phyloP scores from a whole-genome alignment of 2,329 filamentous ascomycete genomes.

The Cercospora nicotianae region DNA sequence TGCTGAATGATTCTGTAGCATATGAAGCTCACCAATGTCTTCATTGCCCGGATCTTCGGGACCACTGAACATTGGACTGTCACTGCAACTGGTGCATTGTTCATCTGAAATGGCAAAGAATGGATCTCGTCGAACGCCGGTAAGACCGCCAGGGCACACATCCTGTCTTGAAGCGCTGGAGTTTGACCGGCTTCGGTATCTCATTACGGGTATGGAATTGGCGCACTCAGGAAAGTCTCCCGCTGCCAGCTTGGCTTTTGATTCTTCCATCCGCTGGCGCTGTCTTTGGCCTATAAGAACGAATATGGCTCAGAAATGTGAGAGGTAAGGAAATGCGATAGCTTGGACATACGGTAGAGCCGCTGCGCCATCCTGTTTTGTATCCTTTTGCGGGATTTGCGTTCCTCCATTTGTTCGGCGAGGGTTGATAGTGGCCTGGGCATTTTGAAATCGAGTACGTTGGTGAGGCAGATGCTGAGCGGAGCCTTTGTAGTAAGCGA shows the following conservation, averaged over 20 bases:
- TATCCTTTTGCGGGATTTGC: not conserved
- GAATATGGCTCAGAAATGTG: not conserved
- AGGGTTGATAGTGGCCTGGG: not conserved
- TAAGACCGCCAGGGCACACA: not conserved
- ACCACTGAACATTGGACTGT: not conserved
- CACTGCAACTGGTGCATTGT: not conserved
- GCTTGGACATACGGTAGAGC: not conserved
- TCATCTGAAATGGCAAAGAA: not conserved
- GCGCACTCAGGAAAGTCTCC: not conserved
- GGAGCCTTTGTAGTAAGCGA: not conserved
- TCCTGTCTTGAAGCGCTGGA: not conserved
- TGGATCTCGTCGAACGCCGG: not conserved
- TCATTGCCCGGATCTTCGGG: not conserved
- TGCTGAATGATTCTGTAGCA: not conserved
- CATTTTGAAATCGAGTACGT: not conserved
- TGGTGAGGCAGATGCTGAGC: not conserved
- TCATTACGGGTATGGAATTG: not conserved
- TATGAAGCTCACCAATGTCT: not conserved
- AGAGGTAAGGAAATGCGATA: not conserved
- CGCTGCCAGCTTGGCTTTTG: not conserved
- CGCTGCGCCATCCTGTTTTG: not conserved
- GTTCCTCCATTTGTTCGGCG: not conserved
- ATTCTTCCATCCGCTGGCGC: not conserved
- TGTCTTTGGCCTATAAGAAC: not conserved
- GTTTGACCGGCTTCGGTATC: not conserved